Evolutionary conservation across 2,329 filamentous ascomycete genomes (phyloP).

Genomic region (Penicillium sp.): DNA sequence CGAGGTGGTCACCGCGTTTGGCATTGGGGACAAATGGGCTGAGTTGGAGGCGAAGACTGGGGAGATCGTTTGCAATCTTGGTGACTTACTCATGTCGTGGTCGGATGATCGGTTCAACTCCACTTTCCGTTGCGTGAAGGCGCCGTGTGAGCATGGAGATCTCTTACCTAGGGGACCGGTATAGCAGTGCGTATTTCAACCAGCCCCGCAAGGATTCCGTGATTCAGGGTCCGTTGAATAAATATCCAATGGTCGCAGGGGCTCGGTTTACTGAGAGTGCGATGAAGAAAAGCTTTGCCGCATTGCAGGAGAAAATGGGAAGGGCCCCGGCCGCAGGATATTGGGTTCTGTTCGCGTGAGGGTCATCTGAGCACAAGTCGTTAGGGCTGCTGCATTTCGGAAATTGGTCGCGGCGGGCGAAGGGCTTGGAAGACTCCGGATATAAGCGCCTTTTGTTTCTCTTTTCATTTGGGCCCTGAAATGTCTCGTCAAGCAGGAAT

Average conservation of each 20-base stretch:
- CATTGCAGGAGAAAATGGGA: conserved; percentile 48
- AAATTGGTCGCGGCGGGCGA: background rate
- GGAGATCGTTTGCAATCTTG: conserved; percentile 61
- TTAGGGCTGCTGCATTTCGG: conserved; percentile 4
- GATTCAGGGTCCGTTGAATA: conserved; percentile 58
- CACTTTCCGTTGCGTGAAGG: conserved; percentile 61
- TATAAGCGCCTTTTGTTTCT: background rate
- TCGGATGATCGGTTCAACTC: conserved; percentile 63
- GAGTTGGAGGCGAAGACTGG: conserved; percentile 53
- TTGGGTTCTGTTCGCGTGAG: conserved; percentile 12
- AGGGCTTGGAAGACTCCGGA: background rate
- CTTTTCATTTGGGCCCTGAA: conserved; percentile 4
- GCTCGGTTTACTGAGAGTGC: conserved; percentile 56
- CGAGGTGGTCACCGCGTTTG: conserved; percentile 56
- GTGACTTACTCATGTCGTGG: conserved; percentile 63
- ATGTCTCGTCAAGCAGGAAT: conserved; percentile 12
- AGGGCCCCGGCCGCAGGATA: conserved; percentile 15
- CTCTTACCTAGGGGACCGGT: conserved; percentile 57
- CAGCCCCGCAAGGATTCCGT: conserved; percentile 55
- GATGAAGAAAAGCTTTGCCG: conserved; percentile 54
- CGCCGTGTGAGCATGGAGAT: conserved; percentile 50
- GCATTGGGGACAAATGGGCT: conserved; percentile 58
- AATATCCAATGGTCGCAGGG: conserved; percentile 58
- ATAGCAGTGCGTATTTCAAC: conserved; percentile 63
- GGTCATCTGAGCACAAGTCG: conserved; percentile 11